Conservation (phyloP, 768 basidiomycete genomes). For the Strobilomyces echinocephalus region DNA sequence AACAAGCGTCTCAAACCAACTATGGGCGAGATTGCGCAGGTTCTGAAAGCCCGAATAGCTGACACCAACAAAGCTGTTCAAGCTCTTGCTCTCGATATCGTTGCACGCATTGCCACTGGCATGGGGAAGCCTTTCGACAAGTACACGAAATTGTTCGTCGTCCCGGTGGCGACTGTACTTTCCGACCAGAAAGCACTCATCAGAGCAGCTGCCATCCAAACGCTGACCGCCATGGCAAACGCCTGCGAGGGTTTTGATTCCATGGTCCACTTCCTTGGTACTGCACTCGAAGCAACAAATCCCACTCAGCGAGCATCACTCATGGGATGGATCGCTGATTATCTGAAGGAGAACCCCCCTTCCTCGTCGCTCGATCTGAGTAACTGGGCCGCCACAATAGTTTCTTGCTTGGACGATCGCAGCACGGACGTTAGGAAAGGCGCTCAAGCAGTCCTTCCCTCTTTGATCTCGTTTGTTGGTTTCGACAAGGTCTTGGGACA, state of each 20-base stretch:
- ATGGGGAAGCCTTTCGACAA: constrained; percentile 98
- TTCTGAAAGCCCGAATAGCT: constrained; percentile 80
- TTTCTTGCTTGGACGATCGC: constrained; percentile 85
- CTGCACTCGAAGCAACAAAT: constrained; percentile 80
- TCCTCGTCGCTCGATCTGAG: constrained; percentile 60
- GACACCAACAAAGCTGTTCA: constrained; percentile 97
- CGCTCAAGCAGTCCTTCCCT: constrained; percentile 76
- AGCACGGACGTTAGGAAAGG: constrained; percentile 89
- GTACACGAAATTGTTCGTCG: constrained; percentile 68
- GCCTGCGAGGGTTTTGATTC: constrained; percentile 83
- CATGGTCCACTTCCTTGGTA: constrained; percentile 72
- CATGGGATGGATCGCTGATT: constrained; percentile 74
- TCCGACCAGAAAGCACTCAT: constrained; percentile 91
- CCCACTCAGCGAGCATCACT: constrained; percentile 81
- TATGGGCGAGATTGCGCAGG: constrained; percentile 90
- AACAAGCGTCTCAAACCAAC: constrained; percentile 89
- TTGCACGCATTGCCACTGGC: constrained; percentile 82
- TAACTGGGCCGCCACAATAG: constrained; percentile 57
- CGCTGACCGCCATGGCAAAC: constrained; percentile 76
- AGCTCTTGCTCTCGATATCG: constrained; percentile 81
- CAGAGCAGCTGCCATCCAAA: constrained; percentile 69
- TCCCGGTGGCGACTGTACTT: constrained; percentile 77
- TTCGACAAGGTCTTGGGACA: constrained; percentile 84
- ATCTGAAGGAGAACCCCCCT: constrained; percentile 64
- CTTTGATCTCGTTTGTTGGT: constrained; percentile 68